Evolutionary conservation across 106 monocot genomes (phyloP).

Genomic region (Triglochin maritima): DNA sequence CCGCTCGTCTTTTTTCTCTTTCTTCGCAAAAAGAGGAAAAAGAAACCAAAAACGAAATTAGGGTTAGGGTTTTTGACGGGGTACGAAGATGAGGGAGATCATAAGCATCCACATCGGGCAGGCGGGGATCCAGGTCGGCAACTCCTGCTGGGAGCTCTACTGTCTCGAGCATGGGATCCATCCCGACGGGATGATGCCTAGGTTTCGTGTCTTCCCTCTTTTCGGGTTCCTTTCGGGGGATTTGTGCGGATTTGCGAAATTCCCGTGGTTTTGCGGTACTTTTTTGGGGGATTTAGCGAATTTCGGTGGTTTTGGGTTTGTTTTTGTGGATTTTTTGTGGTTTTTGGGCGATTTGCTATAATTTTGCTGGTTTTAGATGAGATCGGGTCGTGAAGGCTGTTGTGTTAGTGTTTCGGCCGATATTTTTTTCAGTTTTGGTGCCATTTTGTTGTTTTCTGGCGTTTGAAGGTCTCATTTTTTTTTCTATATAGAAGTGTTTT

Average conservation of each 20-base stretch:
- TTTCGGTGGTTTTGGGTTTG: too few species aligned
- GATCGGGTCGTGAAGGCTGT: too few species aligned
- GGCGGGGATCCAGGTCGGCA: conserved; percentile 75
- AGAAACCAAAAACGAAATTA: neutral
- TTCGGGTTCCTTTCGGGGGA: neutral
- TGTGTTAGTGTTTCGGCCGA: too few species aligned
- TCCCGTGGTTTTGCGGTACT: neutral
- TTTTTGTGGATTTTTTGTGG: too few species aligned
- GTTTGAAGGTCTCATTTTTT: too few species aligned
- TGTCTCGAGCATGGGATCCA: conserved; percentile 74
- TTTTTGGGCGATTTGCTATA: too few species aligned
- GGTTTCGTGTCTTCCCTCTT: conserved; percentile 12
- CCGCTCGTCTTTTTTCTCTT: neutral
- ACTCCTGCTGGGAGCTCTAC: conserved; percentile 73
- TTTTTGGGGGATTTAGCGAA: neutral
- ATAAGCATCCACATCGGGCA: conserved; percentile 70
- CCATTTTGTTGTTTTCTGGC: too few species aligned
- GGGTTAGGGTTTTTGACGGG: neutral
- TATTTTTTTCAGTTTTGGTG: too few species aligned
- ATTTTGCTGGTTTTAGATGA: too few species aligned
- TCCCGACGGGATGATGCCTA: conserved; percentile 65
- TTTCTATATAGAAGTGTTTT: too few species aligned
- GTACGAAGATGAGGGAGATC: conserved; percentile 62
- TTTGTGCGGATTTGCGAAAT: neutral
- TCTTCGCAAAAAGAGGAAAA: neutral